phyloP scores from a whole-genome alignment of 257 asterid species.

The Paraleonurus japonicus region DNA sequence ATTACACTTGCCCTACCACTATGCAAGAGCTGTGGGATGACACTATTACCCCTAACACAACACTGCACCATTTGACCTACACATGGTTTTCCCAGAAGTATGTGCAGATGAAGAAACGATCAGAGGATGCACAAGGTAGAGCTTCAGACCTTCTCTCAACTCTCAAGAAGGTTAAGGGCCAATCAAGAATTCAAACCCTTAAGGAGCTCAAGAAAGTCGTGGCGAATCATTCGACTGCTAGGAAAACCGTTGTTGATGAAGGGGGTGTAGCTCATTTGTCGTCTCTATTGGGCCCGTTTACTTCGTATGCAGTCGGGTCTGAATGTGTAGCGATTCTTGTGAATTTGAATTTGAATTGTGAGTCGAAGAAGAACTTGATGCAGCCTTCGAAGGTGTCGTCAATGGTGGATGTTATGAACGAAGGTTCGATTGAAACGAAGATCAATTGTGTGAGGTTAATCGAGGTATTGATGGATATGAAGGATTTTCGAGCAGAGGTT shows the following conservation, averaged over 20 bases:
- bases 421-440: slow-evolving; percentile 69
- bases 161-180: slow-evolving; percentile 69
- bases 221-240: slow-evolving; percentile 45
- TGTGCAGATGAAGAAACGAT: slow-evolving; percentile 70
- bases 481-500: slow-evolving; percentile 46
- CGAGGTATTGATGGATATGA: slow-evolving; percentile 49
- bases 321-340: slow-evolving; percentile 64
- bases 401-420: slow-evolving; percentile 69
- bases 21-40: slow-evolving; percentile 83
- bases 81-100: slow-evolving; percentile 82
- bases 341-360: slow-evolving; percentile 49
- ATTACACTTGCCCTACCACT: slow-evolving; percentile 68
- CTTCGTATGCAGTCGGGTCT: slow-evolving; percentile 68
- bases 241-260: slow-evolving; percentile 52
- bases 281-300: slow-evolving; percentile 62
- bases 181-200: slow-evolving; percentile 54
- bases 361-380: slow-evolving; percentile 49
- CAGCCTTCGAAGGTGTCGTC: slow-evolving; percentile 68
- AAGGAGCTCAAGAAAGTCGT: slow-evolving; percentile 57
- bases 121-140: slow-evolving; percentile 77
- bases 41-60: slow-evolving; percentile 64
- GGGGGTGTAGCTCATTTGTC: slow-evolving; percentile 53
- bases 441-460: slow-evolving; percentile 62
- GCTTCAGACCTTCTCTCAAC: slow-evolving; percentile 62
- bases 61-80: slow-evolving; percentile 53